Evolutionary conservation across 2,329 filamentous ascomycete species (phyloP).

Genomic region (Pestalotiopsis sp.): DNA sequence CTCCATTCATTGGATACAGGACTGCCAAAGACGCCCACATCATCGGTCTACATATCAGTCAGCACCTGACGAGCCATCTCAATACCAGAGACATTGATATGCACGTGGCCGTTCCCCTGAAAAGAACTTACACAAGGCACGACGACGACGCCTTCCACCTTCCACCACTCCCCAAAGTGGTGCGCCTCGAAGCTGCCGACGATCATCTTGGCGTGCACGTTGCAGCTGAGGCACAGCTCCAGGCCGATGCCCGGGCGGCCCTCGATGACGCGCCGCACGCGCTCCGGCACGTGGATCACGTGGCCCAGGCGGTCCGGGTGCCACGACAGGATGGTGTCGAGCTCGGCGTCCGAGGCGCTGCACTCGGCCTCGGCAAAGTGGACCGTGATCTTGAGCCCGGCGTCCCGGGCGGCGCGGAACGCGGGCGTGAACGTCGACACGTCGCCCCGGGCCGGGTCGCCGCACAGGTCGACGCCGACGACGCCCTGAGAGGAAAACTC

Average conservation of each 20-base stretch:
- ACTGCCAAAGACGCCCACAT: conserved; percentile 81
- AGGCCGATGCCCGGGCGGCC: conserved; percentile 58
- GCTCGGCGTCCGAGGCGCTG: conserved; percentile 60
- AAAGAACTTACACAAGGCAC: conserved; percentile 66
- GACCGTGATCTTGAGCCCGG: conserved; percentile 67
- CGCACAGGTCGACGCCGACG: conserved; percentile 78
- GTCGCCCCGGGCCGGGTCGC: conserved; percentile 68
- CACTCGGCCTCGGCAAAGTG: conserved; percentile 75
- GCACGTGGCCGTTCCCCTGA: background rate
- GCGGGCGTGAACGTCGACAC: conserved; percentile 61
- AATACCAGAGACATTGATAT: too few relatives aligned
- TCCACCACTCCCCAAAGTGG: conserved; percentile 77
- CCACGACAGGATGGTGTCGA: conserved; percentile 66
- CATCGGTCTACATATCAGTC: conserved; percentile 65
- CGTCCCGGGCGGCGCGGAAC: conserved; percentile 57
- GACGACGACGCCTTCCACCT: conserved; percentile 59
- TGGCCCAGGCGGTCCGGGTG: conserved; percentile 73
- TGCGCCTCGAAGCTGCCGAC: conserved; percentile 67
- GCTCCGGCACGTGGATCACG: conserved; percentile 72
- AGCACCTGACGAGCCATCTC: background rate
- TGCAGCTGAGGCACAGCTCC: conserved; percentile 80
- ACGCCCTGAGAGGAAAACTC: conserved; percentile 57
- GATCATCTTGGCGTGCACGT: conserved; percentile 76
- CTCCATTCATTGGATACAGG: conserved; percentile 76
- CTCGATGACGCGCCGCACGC: conserved; percentile 57